Base-by-base conservation (phyloP, 192 early-diverging fungal genomes). In the Diversispora epigaea region DNA sequence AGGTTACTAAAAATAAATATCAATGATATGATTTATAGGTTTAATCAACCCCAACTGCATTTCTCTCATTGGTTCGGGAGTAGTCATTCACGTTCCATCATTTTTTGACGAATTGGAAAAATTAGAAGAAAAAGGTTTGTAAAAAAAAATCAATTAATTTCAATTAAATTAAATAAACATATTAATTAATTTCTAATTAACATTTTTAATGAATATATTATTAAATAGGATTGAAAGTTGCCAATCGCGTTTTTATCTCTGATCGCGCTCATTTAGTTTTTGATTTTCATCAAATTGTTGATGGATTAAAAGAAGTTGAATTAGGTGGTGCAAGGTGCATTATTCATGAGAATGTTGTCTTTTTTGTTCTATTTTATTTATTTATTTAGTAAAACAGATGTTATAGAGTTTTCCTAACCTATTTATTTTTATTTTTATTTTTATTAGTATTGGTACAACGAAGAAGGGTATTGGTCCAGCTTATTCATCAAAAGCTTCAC, bases 221-320 rank as follows among this genome's bases (percentile, higher is more conserved):
- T 56, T 32, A 46, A 66, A 44, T 71, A 84, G 83, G 90, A 19
- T 83, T 96, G 60, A 84, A 93, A 78, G 87, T 88, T 79, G 86
- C 87, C 47, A 91, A 87, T 52, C 90, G 97, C 55, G 84, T 99
- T 60, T 94, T 96, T 79, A 82, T 99, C 65, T 96, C 94, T 32
- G 93, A 97, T 78, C 90, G 97, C 79, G 93, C 94, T 72, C 97
- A 99, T 83, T 81, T 99, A 54, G 97, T 99, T 39, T 96, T 99
- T 83, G 96, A 97, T 80, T 91, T 97, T 77, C 96, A 99, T 79
- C 96, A 98, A 80, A 89, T 89, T 46, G 91, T 95, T 62, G 97
- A 99, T 84, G 95, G 95, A 46, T 80, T 99, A 80, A 95, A 95
- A 84, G 97, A 99, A 86, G 86, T 84, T 72, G 95, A 98, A 83